phyloP scores from a whole-genome alignment of 805 yeast genomes.

The Groenewaldozyma salmanticensis region DNA sequence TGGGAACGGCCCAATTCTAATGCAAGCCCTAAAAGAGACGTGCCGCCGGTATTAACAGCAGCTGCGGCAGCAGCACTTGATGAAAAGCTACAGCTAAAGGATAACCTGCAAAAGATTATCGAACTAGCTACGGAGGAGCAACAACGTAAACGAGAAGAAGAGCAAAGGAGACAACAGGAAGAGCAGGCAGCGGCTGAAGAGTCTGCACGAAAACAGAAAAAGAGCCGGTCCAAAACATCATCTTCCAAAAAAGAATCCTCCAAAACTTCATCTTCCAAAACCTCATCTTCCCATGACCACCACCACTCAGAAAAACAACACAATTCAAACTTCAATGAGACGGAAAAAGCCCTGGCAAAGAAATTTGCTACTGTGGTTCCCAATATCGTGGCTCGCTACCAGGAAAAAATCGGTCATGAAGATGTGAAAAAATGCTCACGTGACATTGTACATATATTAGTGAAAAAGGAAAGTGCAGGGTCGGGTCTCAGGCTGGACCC shows the following conservation, averaged over 20 bases:
- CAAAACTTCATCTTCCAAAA: slow-evolving; percentile 14
- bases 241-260: slow-evolving; percentile 13
- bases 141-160: slow-evolving; percentile 24
- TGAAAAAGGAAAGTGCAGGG: slow-evolving; percentile 72
- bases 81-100: slow-evolving; percentile 14
- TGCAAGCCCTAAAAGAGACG: neutral
- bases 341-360: slow-evolving; percentile 11
- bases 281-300: slow-evolving; percentile 1
- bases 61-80: slow-evolving; percentile 2
- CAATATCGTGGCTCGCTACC: slow-evolving; percentile 60
- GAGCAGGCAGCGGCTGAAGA: neutral
- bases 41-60: neutral
- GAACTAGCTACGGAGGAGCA: slow-evolving; percentile 28
- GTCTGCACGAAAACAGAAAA: neutral
- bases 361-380: slow-evolving; percentile 69
- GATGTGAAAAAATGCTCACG: slow-evolving; percentile 66
- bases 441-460: slow-evolving; percentile 61
- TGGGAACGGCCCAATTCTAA: slow-evolving; percentile 50
- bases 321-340: neutral
- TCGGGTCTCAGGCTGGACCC: slow-evolving; percentile 33
- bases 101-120: slow-evolving; percentile 30
- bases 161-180: neutral
- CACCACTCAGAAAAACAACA: neutral
- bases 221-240: neutral
- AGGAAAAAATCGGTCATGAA: slow-evolving; percentile 59